Evolutionary conservation across 2,329 filamentous ascomycete genomes (phyloP), one percentile per base, ranked within the genome.

Genomic region (Fusarium decemcellulare): DNA sequence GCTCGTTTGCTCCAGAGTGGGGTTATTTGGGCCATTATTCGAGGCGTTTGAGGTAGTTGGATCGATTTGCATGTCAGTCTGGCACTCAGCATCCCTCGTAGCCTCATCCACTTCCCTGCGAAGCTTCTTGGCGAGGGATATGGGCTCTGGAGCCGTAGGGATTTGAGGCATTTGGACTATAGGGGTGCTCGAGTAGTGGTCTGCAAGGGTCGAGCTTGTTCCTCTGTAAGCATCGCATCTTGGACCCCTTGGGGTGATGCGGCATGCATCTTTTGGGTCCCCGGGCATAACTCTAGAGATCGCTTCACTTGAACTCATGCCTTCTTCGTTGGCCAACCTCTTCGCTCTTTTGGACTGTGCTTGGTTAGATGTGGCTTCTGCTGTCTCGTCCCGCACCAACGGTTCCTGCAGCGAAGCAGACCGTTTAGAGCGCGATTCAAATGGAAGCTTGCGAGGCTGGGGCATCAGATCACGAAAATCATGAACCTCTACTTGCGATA

Each of bases 391-490:
- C 40, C 42, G 18, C 32, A 15, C 29, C 23, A 16, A 18, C 37
- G 37, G n/a, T 8, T 40, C 46, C 44, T 34, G 36, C 18, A 18
- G 16, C 30, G 47, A 16, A 30, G 29, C 44, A 8, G 16, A 11
- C 37, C 12, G 39, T 23, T 62, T 70, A 16, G 52, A 8, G 3
- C 36, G 16, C 15, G 59, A 48, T 36, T 55, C 56, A 44, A 78
- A 79, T 4, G 78, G 78, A 11, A 80, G 72, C 11, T 71, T 68
- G 16, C 78, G 76, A 43, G 76, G 77, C 14, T 44, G 72, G 5
- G 78, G 78, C 75, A 80, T 76, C 2, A 73, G 51, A 40, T 74
- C 60, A 18, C 73, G 74, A 55, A 78, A 79, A 43, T 66, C 47
- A n/a, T 55, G 23, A 1, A 27, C 12, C 11, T 11, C 37, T 7